phyloP scores from a whole-genome alignment of 2,329 filamentous ascomycete genomes.

The Emmonsiellopsis sp. region DNA sequence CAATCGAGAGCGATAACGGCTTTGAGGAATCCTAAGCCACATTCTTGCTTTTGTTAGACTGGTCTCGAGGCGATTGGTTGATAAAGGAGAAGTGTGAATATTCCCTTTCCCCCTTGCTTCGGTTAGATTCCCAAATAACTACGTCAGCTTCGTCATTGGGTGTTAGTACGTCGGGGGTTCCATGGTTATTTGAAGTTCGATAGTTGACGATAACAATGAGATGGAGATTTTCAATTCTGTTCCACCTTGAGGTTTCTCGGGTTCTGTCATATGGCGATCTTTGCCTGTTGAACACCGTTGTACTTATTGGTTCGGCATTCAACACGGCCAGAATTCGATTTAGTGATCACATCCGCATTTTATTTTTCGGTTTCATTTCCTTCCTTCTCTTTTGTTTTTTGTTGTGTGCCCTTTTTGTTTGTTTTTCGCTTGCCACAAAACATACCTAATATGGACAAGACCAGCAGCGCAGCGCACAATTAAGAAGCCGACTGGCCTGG shows the following conservation, averaged over 20 bases:
- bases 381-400: background rate
- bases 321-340: background rate
- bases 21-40: background rate
- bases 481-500: background rate
- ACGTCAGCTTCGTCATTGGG: background rate
- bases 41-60: background rate
- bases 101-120: background rate
- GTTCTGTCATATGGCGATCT: no score
- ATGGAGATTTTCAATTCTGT: background rate
- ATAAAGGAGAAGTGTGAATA: background rate
- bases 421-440: background rate
- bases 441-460: background rate
- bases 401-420: background rate
- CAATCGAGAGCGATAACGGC: background rate
- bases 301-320: background rate
- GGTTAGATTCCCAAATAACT: background rate
- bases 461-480: background rate
- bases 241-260: background rate
- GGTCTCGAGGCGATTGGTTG: background rate
- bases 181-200: background rate
- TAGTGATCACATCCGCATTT: background rate
- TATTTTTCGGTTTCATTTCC: background rate
- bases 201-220: background rate
- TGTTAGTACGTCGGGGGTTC: background rate
- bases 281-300: background rate